Evolutionary conservation across 768 basidiomycete genomes (phyloP).

Genomic region (Crucibulum laeve): DNA sequence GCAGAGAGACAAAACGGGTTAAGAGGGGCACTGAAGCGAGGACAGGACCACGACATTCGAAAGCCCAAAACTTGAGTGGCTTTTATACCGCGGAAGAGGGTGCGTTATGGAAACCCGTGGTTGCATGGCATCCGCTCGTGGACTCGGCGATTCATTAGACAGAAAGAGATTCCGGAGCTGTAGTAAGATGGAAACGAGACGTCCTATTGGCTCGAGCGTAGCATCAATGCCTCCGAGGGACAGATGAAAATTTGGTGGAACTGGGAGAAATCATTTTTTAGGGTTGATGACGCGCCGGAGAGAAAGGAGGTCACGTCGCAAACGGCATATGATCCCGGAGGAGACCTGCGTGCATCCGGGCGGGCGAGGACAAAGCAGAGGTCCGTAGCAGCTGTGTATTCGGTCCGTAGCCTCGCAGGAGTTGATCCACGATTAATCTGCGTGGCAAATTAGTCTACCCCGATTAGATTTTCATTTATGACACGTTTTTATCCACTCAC

Average conservation of each 20-base stretch:
- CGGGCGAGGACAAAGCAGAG: neutral
- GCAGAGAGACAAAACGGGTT: neutral
- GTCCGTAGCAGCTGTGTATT: neutral
- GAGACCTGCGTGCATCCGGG: neutral
- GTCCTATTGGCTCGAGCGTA: neutral
- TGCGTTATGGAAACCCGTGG: slow-evolving; percentile 1
- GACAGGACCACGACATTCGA: neutral
- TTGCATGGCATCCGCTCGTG: neutral
- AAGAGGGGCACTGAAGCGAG: neutral
- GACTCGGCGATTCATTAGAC: neutral
- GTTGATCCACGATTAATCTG: slow-evolving; percentile 1
- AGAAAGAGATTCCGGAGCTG: neutral
- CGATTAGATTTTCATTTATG: neutral
- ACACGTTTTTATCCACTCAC: slow-evolving; percentile 1
- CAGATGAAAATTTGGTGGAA: neutral
- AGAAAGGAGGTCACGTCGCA: slow-evolving; percentile 1
- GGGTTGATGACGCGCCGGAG: slow-evolving; percentile 1
- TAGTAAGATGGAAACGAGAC: neutral
- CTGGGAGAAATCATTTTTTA: slow-evolving; percentile 1
- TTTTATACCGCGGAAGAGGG: neutral
- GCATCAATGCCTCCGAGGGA: neutral
- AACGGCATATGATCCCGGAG: neutral
- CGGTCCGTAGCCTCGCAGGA: neutral
- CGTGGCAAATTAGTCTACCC: neutral
- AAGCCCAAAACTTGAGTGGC: neutral